Evolutionary conservation across 495 filamentous ascomycete genomes (phyloP).

Genomic region (Lophium mytilinum): DNA sequence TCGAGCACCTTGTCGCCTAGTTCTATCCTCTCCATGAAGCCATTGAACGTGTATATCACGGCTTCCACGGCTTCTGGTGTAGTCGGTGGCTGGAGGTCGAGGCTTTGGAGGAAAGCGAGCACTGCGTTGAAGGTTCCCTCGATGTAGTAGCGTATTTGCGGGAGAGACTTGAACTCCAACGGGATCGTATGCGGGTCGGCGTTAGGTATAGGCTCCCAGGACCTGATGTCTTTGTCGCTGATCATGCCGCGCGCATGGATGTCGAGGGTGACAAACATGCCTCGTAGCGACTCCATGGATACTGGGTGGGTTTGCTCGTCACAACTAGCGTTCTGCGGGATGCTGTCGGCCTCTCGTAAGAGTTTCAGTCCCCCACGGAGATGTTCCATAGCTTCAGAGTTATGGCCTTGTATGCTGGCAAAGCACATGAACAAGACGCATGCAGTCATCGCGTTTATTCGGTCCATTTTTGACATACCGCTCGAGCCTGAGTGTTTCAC

Average conservation of each 20-base stretch:
- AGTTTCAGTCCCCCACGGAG: slow-evolving; percentile 15
- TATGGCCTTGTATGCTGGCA: slow-evolving; percentile 19
- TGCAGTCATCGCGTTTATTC: slow-evolving; percentile 10
- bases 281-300: slow-evolving; percentile 5
- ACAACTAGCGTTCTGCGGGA: neutral
- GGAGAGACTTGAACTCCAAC: neutral
- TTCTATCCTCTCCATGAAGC: neutral
- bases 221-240: slow-evolving; percentile 1
- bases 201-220: slow-evolving; percentile 15
- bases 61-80: neutral
- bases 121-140: slow-evolving; percentile 13
- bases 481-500: neutral
- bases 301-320: slow-evolving; percentile 7
- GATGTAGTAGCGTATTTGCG: slow-evolving; percentile 11
- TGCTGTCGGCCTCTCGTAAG: slow-evolving; percentile 12
- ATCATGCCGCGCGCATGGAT: slow-evolving; percentile 15
- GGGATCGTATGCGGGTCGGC: neutral
- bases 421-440: slow-evolving; percentile 18
- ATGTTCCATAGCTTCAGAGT: slow-evolving; percentile 15
- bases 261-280: slow-evolving; percentile 17
- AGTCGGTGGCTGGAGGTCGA: neutral
- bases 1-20: neutral
- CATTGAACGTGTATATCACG: neutral
- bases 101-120: slow-evolving; percentile 1
- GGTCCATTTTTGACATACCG: slow-evolving; percentile 4